Evolutionary conservation across 352 stramenopile genomes (phyloP), one percentile per base, ranked within the genome.

Genomic region (Pythium phragmitis): DNA sequence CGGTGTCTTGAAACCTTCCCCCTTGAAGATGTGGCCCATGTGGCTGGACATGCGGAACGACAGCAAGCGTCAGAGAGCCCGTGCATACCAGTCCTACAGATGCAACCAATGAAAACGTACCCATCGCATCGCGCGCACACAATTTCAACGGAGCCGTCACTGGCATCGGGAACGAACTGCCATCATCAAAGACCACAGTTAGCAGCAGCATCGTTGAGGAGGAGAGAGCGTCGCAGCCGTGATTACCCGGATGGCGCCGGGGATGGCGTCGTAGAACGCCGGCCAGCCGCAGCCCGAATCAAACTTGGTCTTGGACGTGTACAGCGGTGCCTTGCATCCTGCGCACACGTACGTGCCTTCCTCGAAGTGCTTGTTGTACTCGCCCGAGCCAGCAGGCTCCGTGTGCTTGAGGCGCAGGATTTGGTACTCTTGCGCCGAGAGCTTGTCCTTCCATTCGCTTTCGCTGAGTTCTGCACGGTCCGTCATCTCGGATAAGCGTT

Each of bases 11-110:
- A 95, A 96, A 8, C 88, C 82, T 68, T 96, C 88, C 28, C 84
- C 85, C 69, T 96, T 93, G 68, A 96, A 97, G 28, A 97, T 83
- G 72, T 97, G 89, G 46, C 88, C 89, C 82, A 97, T 95, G 75
- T 97, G 89, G 42, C 85, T 93, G 47, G 9, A 48, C 11, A 14
- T 30, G 41, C 60, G 60, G 11, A 23, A 28, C 7, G 41, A 65
- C 28, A 59, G 26, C 39, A 26, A 26, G 0, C 63, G 49, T 9
- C 53, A 19, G n/a, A 48, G 46, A 37, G 16, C 55, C 12, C 37
- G 30, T 50, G 19, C 28, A 52, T 42, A 23, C 19, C 4, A 30
- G 26, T 30, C 2, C 26, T 30, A 30, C 26, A 5, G 26, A 30
- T 30, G 11, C 34, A 6, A 13, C 64, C 53, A 16, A n/a, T 9